Evolutionary conservation across 805 yeast genomes (phyloP).

Genomic region (Metschnikowia amazonensis): DNA sequence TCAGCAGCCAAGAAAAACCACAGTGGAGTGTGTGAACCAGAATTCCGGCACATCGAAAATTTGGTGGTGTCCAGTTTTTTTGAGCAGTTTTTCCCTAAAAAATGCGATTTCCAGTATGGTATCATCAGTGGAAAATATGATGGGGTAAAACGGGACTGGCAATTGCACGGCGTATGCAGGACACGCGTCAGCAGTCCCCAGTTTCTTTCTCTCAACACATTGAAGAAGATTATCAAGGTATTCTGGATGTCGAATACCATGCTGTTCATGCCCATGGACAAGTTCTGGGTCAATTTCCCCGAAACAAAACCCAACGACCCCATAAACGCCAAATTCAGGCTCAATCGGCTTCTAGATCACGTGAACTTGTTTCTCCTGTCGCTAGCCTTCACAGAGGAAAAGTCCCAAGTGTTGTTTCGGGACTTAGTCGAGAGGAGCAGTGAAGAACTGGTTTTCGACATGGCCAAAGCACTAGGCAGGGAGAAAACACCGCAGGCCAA

Average conservation of each 20-base stretch:
- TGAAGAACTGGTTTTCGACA: conserved; percentile 29
- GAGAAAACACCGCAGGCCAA: conserved; percentile 11
- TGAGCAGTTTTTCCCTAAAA: conserved; percentile 20
- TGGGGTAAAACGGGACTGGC: conserved; percentile 30
- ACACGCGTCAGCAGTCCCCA: conserved; percentile 8
- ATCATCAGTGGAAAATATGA: conserved; percentile 38
- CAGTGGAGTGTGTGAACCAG: conserved; percentile 14
- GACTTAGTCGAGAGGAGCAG: background rate
- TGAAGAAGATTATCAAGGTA: conserved; percentile 13
- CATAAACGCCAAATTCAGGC: conserved; percentile 40
- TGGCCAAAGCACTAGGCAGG: conserved; percentile 21
- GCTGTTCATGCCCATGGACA: conserved; percentile 23
- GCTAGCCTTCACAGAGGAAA: conserved; percentile 29
- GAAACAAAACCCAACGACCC: conserved; percentile 24
- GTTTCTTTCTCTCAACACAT: conserved; percentile 9
- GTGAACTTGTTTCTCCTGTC: conserved; percentile 45
- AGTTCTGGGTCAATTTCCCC: conserved; percentile 24
- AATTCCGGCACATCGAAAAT: conserved; percentile 24
- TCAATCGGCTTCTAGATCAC: conserved; percentile 45
- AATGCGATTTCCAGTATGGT: conserved; percentile 6
- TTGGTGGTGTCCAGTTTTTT: conserved; percentile 22
- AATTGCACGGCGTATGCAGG: conserved; percentile 14
- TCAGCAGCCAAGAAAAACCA: conserved; percentile 25
- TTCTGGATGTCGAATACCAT: conserved; percentile 30
- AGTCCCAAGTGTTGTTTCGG: conserved; percentile 9